Conservation (phyloP, 371 early-diverging fungal genomes). For the Circinella minor region DNA sequence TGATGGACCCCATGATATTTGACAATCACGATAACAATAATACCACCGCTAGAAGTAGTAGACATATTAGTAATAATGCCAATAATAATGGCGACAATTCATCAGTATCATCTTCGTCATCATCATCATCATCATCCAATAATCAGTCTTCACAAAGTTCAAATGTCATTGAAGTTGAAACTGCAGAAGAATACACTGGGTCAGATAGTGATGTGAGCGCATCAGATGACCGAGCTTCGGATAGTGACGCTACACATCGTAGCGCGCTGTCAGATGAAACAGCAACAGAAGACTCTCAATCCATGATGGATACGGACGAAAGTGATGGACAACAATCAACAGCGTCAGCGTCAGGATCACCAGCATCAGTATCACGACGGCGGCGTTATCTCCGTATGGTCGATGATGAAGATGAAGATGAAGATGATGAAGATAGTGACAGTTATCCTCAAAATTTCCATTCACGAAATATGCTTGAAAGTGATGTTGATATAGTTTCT, state of each 20-base stretch:
- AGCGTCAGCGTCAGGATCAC: too few relatives aligned
- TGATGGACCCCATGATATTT: background rate
- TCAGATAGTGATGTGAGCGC: background rate
- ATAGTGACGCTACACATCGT: background rate
- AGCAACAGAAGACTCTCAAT: background rate
- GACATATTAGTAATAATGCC: too few relatives aligned
- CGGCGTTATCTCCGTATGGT: too few relatives aligned
- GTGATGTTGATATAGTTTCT: conserved; percentile 29
- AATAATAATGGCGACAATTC: too few relatives aligned
- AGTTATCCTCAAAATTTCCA: background rate
- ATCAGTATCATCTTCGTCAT: too few relatives aligned
- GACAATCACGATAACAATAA: too few relatives aligned
- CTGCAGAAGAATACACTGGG: background rate
- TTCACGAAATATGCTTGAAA: conserved; percentile 13
- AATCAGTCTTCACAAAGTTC: too few relatives aligned
- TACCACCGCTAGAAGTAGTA: too few relatives aligned
- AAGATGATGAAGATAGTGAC: conserved; percentile 17
- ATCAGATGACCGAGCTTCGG: background rate
- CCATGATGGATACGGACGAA: conserved; percentile 5
- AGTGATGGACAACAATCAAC: background rate
- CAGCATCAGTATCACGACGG: too few relatives aligned
- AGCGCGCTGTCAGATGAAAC: background rate
- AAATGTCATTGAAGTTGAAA: background rate
- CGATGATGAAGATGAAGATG: conserved; percentile 14
- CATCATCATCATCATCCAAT: background rate